Percentiles rank a stretch among this genome's conserved stretches.
Conservation (phyloP, 768 basidiomycete genomes). For the Leccinum disarticulatum region DNA sequence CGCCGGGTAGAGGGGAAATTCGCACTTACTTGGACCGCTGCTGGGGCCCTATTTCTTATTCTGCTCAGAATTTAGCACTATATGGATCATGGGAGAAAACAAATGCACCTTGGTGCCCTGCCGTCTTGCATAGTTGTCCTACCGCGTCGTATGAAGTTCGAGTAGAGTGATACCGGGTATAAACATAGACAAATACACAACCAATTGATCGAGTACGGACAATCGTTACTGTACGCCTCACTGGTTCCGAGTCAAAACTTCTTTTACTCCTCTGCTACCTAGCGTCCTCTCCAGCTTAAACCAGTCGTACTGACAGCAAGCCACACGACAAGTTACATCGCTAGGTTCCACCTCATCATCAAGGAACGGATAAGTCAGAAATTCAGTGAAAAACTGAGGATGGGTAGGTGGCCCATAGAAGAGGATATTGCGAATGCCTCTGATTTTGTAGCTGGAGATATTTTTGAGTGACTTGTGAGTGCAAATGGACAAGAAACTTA, state of each 20-base stretch:
- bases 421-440: conserved; percentile 88
- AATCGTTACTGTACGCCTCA: background rate
- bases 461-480: background rate
- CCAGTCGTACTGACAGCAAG: conserved; percentile 90
- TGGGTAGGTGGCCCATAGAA: conserved; percentile 94
- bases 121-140: conserved; percentile 67
- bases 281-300: conserved; percentile 81
- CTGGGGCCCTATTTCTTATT: conserved; percentile 95
- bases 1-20: background rate
- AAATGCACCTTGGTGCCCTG: conserved; percentile 66
- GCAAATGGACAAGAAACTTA: conserved; percentile 27
- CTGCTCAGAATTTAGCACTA: conserved; percentile 36
- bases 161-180: background rate
- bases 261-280: conserved; percentile 25
- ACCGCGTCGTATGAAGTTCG: conserved; percentile 1
- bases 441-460: conserved; percentile 76
- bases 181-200: conserved; percentile 21
- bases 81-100: conserved; percentile 4
- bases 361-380: conserved; percentile 87
- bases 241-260: conserved; percentile 14
- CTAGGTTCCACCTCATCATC: conserved; percentile 83
- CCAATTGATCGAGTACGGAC: background rate
- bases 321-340: conserved; percentile 78
- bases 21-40: conserved; percentile 77
- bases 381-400: conserved; percentile 88